A percentile compares a stretch with the other conserved stretches of the same genome.
Conservation (phyloP, 805 yeast genomes). For the Kuraishia cidri region DNA sequence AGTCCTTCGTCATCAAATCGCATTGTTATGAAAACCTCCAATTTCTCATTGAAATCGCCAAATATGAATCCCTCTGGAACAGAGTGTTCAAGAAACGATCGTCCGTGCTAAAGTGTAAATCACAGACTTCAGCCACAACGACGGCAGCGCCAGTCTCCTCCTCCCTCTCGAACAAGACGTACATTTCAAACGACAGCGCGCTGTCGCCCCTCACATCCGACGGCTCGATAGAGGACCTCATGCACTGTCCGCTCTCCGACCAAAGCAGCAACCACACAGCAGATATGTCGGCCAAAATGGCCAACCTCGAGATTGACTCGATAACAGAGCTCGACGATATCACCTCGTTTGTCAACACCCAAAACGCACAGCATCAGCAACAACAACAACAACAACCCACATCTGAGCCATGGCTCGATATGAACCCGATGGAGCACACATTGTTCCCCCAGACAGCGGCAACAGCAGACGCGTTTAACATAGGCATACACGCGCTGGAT, state of each 20-base stretch:
- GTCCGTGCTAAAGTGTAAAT: conserved; percentile 18
- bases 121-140: not conserved
- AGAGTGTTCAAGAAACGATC: conserved; percentile 18
- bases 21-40: conserved; percentile 37
- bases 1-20: conserved; percentile 21
- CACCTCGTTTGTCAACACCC: not conserved
- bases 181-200: not conserved
- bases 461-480: not conserved
- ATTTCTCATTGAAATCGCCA: conserved; percentile 33
- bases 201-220: not conserved
- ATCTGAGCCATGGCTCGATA: too few relatives aligned
- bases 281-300: too few relatives aligned
- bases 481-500: not conserved
- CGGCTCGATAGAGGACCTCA: not conserved
- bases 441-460: not conserved
- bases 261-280: not conserved
- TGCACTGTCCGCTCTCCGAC: not conserved
- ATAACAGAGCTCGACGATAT: not conserved
- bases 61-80: conserved; percentile 35
- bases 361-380: not conserved
- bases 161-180: not conserved
- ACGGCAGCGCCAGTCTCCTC: not conserved
- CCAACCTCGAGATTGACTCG: too few relatives aligned
- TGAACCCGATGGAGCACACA: not conserved
- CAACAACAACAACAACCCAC: not conserved